phyloP scores from a whole-genome alignment of 345 rosid species.

The Eucalyptus curtisii region DNA sequence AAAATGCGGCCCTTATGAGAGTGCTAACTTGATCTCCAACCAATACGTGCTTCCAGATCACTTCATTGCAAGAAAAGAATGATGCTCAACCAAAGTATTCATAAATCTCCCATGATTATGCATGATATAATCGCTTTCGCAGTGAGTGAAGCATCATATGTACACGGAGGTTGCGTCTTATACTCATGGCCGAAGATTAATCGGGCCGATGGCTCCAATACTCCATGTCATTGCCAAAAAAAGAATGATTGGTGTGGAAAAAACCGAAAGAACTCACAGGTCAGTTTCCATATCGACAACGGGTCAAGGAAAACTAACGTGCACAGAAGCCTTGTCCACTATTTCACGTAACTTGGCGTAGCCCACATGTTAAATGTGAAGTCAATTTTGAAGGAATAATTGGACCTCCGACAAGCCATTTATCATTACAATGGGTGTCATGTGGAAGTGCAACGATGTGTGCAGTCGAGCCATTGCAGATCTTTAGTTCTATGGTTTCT shows the following conservation, averaged over 20 bases:
- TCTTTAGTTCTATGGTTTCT: neutral
- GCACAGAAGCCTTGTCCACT: neutral
- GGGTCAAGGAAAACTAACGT: neutral
- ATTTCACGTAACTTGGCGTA: neutral
- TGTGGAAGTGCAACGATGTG: neutral
- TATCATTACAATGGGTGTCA: neutral
- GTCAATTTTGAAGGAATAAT: neutral
- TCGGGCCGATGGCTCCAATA: neutral
- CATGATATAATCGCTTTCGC: neutral
- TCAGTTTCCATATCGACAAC: neutral
- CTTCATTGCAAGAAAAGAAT: neutral
- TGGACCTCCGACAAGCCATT: neutral
- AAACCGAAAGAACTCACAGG: neutral
- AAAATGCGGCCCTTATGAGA: neutral
- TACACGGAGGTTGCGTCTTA: neutral
- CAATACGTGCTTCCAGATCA: neutral
- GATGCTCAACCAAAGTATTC: neutral
- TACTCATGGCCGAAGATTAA: neutral
- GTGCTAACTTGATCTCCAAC: neutral
- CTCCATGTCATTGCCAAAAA: neutral
- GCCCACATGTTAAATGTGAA: neutral
- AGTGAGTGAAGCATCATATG: neutral
- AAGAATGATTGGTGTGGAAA: neutral
- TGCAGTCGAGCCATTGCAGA: neutral
- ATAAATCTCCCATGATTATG: neutral